phyloP scores from a whole-genome alignment of 768 basidiomycete species.

The Auricularia sp. region DNA sequence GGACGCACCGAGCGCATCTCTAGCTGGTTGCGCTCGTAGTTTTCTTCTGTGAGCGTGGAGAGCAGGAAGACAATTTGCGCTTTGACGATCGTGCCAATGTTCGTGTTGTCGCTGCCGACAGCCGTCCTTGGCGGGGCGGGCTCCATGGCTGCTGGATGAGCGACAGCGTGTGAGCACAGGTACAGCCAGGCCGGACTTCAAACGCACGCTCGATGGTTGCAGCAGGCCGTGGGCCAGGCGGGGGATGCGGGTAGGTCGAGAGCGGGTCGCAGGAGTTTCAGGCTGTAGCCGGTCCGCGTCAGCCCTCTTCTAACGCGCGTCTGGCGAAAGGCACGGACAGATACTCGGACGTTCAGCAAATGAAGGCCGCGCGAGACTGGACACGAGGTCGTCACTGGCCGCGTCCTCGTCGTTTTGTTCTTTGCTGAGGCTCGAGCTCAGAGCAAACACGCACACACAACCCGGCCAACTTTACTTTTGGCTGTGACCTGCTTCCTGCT shows the following conservation, averaged over 20 bases:
- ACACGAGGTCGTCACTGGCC: background rate
- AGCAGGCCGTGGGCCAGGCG: background rate
- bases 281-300: background rate
- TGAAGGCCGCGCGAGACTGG: background rate
- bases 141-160: background rate
- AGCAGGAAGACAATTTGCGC: conserved; percentile 97
- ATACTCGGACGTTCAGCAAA: background rate
- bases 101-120: conserved; percentile 26
- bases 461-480: too few species aligned
- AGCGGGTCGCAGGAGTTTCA: background rate
- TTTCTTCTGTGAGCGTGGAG: conserved; percentile 92
- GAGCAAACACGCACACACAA: background rate
- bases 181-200: background rate
- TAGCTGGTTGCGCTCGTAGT: conserved; percentile 85
- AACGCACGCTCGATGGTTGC: background rate
- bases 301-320: background rate
- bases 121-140: background rate
- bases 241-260: background rate
- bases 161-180: background rate
- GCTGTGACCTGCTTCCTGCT: too few species aligned
- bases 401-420: background rate
- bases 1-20: conserved; percentile 81
- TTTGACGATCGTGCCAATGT: conserved; percentile 83
- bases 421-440: background rate
- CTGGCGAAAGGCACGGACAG: background rate